Percentiles rank a stretch among this genome's conserved stretches.
Conservation (phyloP, 106 monocot species). For the Allium cepa region DNA sequence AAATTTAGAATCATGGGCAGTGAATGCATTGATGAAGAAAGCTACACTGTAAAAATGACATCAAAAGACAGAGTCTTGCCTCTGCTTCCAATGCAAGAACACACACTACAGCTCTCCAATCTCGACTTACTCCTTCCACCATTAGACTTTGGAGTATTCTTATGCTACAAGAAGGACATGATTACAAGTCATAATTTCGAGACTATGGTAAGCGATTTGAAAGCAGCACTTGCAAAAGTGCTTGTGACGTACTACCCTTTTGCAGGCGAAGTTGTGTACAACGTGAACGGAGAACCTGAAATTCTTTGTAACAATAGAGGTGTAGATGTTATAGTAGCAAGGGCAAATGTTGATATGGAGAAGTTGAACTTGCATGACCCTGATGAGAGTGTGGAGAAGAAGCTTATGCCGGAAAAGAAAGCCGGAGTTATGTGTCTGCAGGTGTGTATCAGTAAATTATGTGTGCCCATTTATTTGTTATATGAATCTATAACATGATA, state of each 20-base stretch:
- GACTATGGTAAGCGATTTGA: background rate
- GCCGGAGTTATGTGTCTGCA: conserved; percentile 48
- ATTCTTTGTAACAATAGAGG: conserved; percentile 76
- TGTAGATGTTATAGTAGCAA: conserved; percentile 58
- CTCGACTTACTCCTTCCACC: conserved; percentile 75
- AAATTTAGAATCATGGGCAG: background rate
- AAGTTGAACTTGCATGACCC: conserved; percentile 41
- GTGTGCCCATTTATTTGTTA: too few species aligned
- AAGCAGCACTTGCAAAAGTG: conserved; percentile 33
- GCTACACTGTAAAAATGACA: background rate
- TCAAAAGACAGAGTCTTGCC: conserved; percentile 35
- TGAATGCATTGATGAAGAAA: conserved; percentile 4
- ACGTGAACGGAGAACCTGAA: conserved; percentile 58
- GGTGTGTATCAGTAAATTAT: conserved; percentile 16
- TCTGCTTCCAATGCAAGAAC: conserved; percentile 55
- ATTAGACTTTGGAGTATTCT: conserved; percentile 67
- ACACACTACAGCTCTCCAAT: conserved; percentile 54
- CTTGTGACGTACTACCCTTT: conserved; percentile 68
- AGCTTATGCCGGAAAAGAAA: conserved; percentile 57
- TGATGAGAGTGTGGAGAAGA: conserved; percentile 39
- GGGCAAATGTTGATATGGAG: conserved; percentile 34
- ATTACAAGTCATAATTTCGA: background rate
- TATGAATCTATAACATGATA: too few species aligned
- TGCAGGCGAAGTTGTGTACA: conserved; percentile 58
- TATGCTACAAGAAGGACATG: conserved; percentile 39